Conservation (phyloP, 306 rosid genomes). For the Trifolium repens region DNA sequence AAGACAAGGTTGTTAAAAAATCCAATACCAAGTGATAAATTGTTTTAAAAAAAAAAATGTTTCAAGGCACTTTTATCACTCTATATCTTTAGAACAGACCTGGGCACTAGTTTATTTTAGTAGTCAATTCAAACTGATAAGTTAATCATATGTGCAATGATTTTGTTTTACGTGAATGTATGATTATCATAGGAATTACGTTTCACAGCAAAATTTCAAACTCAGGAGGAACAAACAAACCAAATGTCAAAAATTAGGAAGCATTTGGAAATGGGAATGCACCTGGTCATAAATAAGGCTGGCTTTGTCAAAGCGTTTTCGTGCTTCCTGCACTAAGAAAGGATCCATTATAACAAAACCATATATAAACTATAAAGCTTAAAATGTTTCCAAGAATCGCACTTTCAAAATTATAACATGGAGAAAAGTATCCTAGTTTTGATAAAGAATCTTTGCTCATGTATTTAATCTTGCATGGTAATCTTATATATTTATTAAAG, state of each 20-base stretch:
- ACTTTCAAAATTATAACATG: constrained; percentile 32
- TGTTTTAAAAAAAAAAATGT: background rate
- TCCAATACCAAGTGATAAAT: too few relatives aligned
- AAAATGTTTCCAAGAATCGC: constrained; percentile 34
- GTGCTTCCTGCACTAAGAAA: constrained; percentile 89
- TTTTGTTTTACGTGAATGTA: constrained; percentile 34
- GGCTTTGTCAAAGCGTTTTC: constrained; percentile 96
- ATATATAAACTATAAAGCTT: constrained; percentile 16
- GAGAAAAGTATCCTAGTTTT: constrained; percentile 20
- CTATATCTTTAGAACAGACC: constrained; percentile 4
- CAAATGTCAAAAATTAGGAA: constrained; percentile 23
- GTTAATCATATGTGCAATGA: constrained; percentile 21
- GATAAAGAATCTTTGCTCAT: constrained; percentile 13
- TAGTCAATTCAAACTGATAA: constrained; percentile 14
- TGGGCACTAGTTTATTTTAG: constrained; percentile 29
- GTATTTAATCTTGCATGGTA: background rate
- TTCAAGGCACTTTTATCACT: background rate
- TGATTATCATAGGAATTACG: constrained; percentile 1
- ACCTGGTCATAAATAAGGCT: constrained; percentile 99
- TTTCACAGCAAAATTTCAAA: constrained; percentile 22
- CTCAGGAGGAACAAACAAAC: constrained; percentile 19
- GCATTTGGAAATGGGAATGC: constrained; percentile 36
- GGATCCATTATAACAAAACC: constrained; percentile 49
- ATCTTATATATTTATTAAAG: background rate
- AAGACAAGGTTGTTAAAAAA: constrained; percentile 33